A percentile compares a stretch with the other conserved stretches of the same genome.
These are phyloP conservation scores for Irpex lacteus DNA, from an alignment of 1,284 basidiomycete genomes.

Conservation along the genomic window DNA sequence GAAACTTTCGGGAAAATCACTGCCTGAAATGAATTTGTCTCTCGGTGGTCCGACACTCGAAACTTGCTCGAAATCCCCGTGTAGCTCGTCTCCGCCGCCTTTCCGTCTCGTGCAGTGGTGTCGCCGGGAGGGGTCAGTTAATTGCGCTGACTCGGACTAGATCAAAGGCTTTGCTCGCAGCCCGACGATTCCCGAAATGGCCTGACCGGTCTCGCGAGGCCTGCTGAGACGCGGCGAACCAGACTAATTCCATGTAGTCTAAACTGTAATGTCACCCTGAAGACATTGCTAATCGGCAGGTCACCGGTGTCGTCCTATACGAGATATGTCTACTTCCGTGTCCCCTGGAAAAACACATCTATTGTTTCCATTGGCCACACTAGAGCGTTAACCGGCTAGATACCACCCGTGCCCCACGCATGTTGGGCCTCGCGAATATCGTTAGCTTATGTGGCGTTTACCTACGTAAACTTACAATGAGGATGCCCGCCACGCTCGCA, in stretches of 20 bases:
- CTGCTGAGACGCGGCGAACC: neutral
- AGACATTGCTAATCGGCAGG: neutral
- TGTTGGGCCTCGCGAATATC: neutral
- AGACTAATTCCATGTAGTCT: neutral
- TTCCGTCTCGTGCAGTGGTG: neutral
- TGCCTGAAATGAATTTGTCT: neutral
- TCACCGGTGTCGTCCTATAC: no score
- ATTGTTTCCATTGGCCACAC: neutral
- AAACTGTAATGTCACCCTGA: neutral
- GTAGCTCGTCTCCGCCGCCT: neutral
- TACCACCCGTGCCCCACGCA: neutral
- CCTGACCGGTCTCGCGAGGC: neutral
- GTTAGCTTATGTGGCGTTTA: neutral
- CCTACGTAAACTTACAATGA: slow-evolving; percentile 3
- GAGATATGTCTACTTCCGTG: neutral
- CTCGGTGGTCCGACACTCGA: neutral
- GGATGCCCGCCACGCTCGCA: neutral
- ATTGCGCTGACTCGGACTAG: neutral
- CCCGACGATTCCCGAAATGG: neutral
- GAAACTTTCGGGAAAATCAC: neutral
- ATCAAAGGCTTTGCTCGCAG: neutral
- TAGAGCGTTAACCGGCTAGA: neutral
- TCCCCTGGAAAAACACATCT: neutral
- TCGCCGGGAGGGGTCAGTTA: neutral
- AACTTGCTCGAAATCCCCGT: neutral